Percentiles rank a stretch among this genome's conserved stretches.
Evolutionary conservation across 805 yeast genomes (phyloP).

Genomic region (Yarrowia hollandica): DNA sequence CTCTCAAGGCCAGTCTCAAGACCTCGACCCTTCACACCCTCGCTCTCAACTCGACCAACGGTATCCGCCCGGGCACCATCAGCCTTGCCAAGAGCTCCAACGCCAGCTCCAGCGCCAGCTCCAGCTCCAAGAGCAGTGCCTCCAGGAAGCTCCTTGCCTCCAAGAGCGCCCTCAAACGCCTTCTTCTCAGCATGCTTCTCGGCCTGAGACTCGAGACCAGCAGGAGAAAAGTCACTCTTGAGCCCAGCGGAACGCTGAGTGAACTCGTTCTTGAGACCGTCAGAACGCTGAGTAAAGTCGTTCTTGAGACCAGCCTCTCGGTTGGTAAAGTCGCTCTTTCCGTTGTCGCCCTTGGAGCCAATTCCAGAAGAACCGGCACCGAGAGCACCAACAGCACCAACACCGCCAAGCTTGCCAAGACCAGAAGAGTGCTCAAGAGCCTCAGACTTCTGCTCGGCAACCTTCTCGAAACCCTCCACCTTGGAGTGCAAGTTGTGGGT

Average conservation of each 20-base stretch:
- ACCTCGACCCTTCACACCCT: background rate
- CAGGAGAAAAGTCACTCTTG: background rate
- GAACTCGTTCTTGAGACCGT: background rate
- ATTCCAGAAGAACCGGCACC: too few relatives aligned
- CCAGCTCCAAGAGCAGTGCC: conserved; percentile 3
- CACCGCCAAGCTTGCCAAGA: background rate
- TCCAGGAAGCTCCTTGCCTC: background rate
- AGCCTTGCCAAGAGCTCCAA: background rate
- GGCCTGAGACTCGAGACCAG: background rate
- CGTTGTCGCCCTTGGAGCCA: background rate
- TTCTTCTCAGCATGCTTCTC: background rate
- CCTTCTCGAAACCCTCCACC: conserved; percentile 19
- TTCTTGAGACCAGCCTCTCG: background rate
- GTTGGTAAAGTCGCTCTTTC: background rate
- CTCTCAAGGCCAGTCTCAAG: background rate
- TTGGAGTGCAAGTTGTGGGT: conserved; percentile 17
- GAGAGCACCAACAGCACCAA: too few relatives aligned
- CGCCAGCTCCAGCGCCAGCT: background rate
- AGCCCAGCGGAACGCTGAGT: too few relatives aligned
- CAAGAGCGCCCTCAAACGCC: background rate
- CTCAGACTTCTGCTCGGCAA: conserved; percentile 4
- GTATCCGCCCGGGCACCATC: background rate
- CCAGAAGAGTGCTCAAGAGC: conserved; percentile 4
- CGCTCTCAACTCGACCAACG: background rate
- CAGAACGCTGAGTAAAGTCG: background rate